Percentiles rank a stretch among this genome's conserved stretches.
Evolutionary conservation across 768 basidiomycete species (phyloP).

Genomic region (Artomyces pyxidatus): DNA sequence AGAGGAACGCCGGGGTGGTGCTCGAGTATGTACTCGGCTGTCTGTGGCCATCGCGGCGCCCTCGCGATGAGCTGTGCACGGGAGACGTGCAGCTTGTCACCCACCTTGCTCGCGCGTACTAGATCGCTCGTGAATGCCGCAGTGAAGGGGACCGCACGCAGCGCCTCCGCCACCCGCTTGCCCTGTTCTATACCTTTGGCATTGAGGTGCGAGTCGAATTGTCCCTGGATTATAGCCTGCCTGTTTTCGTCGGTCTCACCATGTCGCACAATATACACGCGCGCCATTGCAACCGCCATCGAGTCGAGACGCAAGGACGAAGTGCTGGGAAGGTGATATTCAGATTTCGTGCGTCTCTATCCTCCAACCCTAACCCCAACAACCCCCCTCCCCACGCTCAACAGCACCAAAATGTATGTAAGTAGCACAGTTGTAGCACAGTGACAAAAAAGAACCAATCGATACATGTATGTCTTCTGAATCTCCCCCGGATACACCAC

Average conservation of each 20-base stretch:
- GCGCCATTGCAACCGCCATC: slow-evolving; percentile 26
- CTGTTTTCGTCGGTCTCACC: slow-evolving; percentile 72
- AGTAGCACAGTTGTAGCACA: too few relatives aligned
- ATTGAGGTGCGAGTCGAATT: slow-evolving; percentile 62
- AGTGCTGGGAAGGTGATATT: too few relatives aligned
- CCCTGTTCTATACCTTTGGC: slow-evolving; percentile 55
- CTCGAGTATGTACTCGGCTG: slow-evolving; percentile 52
- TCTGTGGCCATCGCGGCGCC: slow-evolving; percentile 32
- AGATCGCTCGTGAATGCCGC: slow-evolving; percentile 68
- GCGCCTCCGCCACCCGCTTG: slow-evolving; percentile 39
- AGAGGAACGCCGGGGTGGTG: slow-evolving; percentile 42
- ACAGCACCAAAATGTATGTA: too few relatives aligned
- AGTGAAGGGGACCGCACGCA: slow-evolving; percentile 48
- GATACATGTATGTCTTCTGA: neutral
- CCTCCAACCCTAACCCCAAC: too few relatives aligned
- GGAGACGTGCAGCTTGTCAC: slow-evolving; percentile 7
- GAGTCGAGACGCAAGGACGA: too few relatives aligned
- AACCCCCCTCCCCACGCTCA: too few relatives aligned
- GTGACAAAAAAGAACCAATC: neutral
- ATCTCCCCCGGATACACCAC: neutral
- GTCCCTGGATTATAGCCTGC: slow-evolving; percentile 63
- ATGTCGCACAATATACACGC: slow-evolving; percentile 64
- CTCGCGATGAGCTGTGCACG: neutral
- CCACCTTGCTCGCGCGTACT: slow-evolving; percentile 55
- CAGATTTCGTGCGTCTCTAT: too few relatives aligned